A percentile compares a stretch with the other conserved stretches of the same genome.
phyloP scores from a whole-genome alignment of 2,329 filamentous ascomycete species.

The Trichoderma sp. region DNA sequence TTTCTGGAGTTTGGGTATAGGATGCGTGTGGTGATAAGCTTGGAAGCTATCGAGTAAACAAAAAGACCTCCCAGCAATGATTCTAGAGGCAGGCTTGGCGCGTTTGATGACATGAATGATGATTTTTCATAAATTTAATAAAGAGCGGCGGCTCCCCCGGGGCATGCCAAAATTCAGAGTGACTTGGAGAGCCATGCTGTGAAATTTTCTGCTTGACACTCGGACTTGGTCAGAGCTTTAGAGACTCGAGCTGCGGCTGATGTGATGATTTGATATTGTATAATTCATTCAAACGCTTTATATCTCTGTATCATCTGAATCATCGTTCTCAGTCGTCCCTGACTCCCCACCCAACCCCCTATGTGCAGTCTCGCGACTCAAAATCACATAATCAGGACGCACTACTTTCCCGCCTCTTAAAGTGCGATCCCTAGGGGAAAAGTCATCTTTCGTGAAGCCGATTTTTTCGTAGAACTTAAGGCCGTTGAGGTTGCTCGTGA shows the following conservation, averaged over 20 bases:
- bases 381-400: constrained; percentile 59
- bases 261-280: neutral
- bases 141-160: neutral
- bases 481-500: constrained; percentile 60
- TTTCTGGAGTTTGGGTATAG: constrained; percentile 25
- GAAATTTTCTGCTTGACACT: neutral
- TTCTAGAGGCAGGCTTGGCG: constrained; percentile 20
- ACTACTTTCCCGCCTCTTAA: constrained; percentile 57
- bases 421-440: constrained; percentile 54
- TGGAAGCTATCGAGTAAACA: constrained; percentile 19
- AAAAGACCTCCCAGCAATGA: constrained; percentile 22
- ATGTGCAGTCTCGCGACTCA: constrained; percentile 52
- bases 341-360: constrained; percentile 16
- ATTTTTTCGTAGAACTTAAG: constrained; percentile 61
- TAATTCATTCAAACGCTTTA: neutral
- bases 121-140: constrained; percentile 4
- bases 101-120: constrained; percentile 16
- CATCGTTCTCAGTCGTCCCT: neutral
- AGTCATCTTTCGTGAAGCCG: constrained; percentile 58
- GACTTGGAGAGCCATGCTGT: constrained; percentile 7
- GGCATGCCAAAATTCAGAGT: constrained; percentile 13
- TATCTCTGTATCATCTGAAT: neutral
- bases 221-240: neutral
- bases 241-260: neutral
- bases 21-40: constrained; percentile 5